These are phyloP conservation scores for Styphnolobium japonicum DNA, from an alignment of 306 rosid genomes.

Conservation along the genomic window DNA sequence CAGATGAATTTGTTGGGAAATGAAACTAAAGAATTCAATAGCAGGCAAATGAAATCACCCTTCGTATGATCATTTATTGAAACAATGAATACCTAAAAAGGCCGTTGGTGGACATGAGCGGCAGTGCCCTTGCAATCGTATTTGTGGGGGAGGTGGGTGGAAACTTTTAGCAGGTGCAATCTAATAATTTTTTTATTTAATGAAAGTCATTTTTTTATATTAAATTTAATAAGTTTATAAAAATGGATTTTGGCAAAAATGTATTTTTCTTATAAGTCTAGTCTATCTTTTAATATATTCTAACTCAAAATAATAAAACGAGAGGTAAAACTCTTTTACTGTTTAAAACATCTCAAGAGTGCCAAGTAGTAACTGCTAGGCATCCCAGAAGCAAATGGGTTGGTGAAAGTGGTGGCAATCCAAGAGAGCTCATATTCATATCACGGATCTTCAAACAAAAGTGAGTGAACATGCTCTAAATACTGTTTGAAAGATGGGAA, in stretches of 20 bases:
- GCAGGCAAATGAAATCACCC: not conserved
- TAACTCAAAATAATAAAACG: no score
- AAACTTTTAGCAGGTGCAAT: no score
- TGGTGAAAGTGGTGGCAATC: not conserved
- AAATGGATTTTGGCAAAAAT: no score
- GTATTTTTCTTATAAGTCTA: not conserved
- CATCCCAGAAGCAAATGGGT: not conserved
- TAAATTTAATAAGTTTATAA: no score
- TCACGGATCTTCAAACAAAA: not conserved
- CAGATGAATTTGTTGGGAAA: not conserved
- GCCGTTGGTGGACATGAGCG: not conserved
- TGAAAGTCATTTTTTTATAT: no score
- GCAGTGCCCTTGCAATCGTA: no score
- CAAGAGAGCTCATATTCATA: not conserved
- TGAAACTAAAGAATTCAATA: not conserved
- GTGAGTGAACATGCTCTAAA: not conserved
- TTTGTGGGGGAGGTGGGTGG: no score
- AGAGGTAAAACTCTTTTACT: no score
- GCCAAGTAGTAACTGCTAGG: not conserved
- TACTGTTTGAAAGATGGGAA: not conserved
- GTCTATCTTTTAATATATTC: no score
- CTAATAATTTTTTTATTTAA: no score
- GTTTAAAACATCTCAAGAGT: no score
- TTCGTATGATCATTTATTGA: not conserved
- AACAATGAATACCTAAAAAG: not conserved